Conservation (phyloP, 129 eudicot species). For the Kitagawia praeruptora region DNA sequence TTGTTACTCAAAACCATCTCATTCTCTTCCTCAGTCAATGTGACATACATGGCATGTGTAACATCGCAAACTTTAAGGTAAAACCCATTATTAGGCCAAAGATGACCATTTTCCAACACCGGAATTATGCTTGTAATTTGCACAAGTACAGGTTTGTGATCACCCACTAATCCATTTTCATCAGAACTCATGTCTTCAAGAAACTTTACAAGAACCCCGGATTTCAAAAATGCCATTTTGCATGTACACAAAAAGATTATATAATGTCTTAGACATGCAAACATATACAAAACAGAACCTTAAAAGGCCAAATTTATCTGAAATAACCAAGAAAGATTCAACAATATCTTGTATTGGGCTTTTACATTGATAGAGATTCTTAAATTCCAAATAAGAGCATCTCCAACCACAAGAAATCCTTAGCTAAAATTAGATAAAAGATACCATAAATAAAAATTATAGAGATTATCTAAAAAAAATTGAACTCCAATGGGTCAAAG, state of each 20-base stretch:
- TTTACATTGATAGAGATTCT: background rate
- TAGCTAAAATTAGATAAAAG: too few relatives aligned
- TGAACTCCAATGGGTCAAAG: too few relatives aligned
- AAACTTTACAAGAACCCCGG: conserved; percentile 42
- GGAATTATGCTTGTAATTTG: conserved; percentile 52
- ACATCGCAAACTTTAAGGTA: conserved; percentile 41
- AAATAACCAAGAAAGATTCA: background rate
- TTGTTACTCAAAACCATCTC: conserved; percentile 44
- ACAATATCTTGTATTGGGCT: background rate
- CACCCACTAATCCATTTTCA: conserved; percentile 15
- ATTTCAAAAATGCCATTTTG: conserved; percentile 34
- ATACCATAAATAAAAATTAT: too few relatives aligned
- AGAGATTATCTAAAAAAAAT: too few relatives aligned
- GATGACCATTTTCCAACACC: conserved; percentile 42
- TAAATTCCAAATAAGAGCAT: background rate
- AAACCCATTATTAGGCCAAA: conserved; percentile 49
- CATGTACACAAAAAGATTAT: background rate
- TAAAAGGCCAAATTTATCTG: background rate
- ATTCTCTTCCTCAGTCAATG: conserved; percentile 34
- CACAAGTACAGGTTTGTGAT: conserved; percentile 32
- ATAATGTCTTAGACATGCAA: background rate
- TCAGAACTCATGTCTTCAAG: conserved; percentile 24
- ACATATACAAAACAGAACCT: background rate
- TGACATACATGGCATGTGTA: conserved; percentile 38
- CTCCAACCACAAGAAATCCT: too few relatives aligned